These are phyloP conservation scores for Epichloe hybrida DNA, from an alignment of 2,329 filamentous ascomycete species.

Conservation along the genomic window DNA sequence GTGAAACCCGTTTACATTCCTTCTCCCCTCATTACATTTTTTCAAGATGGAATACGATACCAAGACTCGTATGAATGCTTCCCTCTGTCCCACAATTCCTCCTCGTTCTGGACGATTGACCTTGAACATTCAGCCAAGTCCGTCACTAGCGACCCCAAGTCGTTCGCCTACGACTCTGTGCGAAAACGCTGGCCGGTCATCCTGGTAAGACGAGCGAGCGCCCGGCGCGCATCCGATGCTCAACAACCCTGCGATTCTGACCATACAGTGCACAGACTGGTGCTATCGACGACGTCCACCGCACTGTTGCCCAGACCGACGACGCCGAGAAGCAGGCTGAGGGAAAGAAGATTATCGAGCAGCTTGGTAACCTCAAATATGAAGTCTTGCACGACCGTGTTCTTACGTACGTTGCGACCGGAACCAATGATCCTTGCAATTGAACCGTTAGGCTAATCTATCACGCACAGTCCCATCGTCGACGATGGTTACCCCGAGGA, in stretches of 20 bases:
- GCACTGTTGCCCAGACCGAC: constrained; percentile 44
- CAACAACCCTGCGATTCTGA: background rate
- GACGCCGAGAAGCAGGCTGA: constrained; percentile 57
- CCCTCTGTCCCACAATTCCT: constrained; percentile 3
- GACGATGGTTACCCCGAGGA: constrained; percentile 75
- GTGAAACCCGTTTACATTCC: background rate
- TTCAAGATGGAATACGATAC: constrained; percentile 58
- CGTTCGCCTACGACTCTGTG: constrained; percentile 78
- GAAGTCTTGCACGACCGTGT: constrained; percentile 81
- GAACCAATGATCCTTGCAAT: background rate
- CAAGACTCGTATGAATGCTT: constrained; percentile 50
- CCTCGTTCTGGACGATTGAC: constrained; percentile 4
- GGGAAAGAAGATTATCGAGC: constrained; percentile 73
- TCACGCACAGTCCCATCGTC: constrained; percentile 44
- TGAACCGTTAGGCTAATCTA: background rate
- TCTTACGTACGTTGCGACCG: constrained; percentile 46
- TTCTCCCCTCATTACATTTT: background rate
- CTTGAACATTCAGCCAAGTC: constrained; percentile 48
- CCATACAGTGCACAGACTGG: constrained; percentile 49
- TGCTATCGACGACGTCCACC: constrained; percentile 89
- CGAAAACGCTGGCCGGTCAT: constrained; percentile 89
- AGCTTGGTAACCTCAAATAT: constrained; percentile 77
- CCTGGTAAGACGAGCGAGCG: constrained; percentile 43
- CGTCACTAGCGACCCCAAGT: constrained; percentile 66
- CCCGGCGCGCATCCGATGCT: background rate